These are phyloP conservation scores for Syncephalastrum contaminatum DNA, from an alignment of 371 early-diverging fungal genomes.

Conservation along the genomic window DNA sequence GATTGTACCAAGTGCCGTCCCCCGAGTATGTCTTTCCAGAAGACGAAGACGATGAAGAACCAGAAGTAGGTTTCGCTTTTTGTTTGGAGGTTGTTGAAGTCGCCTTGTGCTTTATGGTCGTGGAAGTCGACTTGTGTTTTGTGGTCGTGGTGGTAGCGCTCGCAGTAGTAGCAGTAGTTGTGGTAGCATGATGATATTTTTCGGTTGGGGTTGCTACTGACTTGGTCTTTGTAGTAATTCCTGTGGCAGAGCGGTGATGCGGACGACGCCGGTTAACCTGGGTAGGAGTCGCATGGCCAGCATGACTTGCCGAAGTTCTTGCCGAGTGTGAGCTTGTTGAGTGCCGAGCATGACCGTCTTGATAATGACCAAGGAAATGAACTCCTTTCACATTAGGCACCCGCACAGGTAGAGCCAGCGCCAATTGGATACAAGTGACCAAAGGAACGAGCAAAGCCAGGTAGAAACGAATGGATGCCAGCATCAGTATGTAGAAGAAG, in stretches of 20 bases:
- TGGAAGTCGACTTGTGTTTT: not conserved
- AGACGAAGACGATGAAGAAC: not conserved
- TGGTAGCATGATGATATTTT: not conserved
- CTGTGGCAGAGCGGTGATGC: not conserved
- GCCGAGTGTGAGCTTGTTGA: too few species aligned
- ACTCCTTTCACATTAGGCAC: too few species aligned
- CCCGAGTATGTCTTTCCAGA: slow-evolving; percentile 23
- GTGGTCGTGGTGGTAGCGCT: not conserved
- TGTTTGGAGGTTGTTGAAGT: slow-evolving; percentile 7
- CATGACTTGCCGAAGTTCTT: too few species aligned
- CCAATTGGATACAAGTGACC: too few species aligned
- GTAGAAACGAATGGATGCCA: too few species aligned
- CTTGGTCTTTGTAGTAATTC: not conserved
- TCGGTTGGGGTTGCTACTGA: not conserved
- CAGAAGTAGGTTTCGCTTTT: slow-evolving; percentile 8
- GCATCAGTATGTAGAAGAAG: too few species aligned
- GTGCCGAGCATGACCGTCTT: too few species aligned
- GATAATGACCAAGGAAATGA: too few species aligned
- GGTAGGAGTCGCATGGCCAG: not conserved
- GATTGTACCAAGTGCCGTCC: slow-evolving; percentile 37
- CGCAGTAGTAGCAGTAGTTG: not conserved
- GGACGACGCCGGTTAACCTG: not conserved
- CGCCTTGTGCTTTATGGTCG: not conserved
- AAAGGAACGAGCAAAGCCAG: too few species aligned
- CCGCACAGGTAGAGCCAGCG: too few species aligned